Base-by-base conservation (phyloP, 2,329 filamentous ascomycete species). In the Xylariaceae sp. region DNA sequence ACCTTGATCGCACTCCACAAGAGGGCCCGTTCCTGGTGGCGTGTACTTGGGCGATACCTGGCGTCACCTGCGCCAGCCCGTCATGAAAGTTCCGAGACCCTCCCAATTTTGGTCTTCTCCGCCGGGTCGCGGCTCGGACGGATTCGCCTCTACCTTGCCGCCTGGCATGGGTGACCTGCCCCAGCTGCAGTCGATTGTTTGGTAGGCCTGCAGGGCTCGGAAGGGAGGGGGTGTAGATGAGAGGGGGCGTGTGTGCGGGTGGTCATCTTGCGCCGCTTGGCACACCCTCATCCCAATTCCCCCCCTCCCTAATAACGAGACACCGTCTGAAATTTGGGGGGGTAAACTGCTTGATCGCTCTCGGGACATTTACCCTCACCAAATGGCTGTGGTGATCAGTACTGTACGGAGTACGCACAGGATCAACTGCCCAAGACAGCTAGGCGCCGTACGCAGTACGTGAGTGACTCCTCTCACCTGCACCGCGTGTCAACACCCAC, bases 61-160 rank as follows among this genome's bases (percentile, higher is more conserved):
- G 26, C 31, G 37, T 40, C 43, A 53, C 50, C 33, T 50, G 35
- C 38, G 7, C 23, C 31, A 32, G 41, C 37, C 36, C 44, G 48
- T 46, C 47, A 36, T 33, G 26, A 37, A 41, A 44, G 44, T 49
- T 41, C 43, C 44, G 47, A 46, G 46, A 53, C 50, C 45, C 46
- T 35, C 42, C 46, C 50, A 52, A 51, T 51, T 51, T 50, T 47
- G 50, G 46, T 40, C 46, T 49, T 50, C 50, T 51, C 44, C 50
- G 47, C 47, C 47, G 50, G 46, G 47, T 49, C 48, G 51, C 46
- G 51, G 46, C 49, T 50, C 49, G 50, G 50, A 53, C 49, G 49
- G 50, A 54, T 53, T 52, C 46, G 46, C 44, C 44, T 39, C 45
- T 49, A 45, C 49, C 46, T 50, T 51, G 49, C 49, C 45, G 46